A percentile compares a stretch with the other conserved stretches of the same genome.
Evolutionary conservation across 495 filamentous ascomycete species (phyloP).

Genomic region (Stereocaulon alpinum): DNA sequence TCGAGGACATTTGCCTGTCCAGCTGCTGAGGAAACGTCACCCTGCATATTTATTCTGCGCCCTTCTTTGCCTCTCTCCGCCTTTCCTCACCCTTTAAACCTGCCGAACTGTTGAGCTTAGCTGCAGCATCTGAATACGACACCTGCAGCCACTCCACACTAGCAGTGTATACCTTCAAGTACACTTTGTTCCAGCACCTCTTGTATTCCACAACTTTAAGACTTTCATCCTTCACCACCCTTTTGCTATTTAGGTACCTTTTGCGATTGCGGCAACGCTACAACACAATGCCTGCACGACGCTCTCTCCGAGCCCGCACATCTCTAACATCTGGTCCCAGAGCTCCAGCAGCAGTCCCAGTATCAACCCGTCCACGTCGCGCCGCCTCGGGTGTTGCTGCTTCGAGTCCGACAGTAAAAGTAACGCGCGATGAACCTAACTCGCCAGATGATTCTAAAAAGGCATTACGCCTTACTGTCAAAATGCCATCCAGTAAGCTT

Average conservation of each 20-base stretch:
- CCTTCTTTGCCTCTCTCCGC: conserved; percentile 5
- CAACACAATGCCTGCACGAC: conserved; percentile 38
- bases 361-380: conserved; percentile 20
- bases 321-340: conserved; percentile 32
- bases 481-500: conserved; percentile 72
- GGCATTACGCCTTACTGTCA: conserved; percentile 72
- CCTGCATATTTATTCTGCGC: not conserved
- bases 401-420: conserved; percentile 34
- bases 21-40: not conserved
- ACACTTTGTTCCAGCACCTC: not conserved
- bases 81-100: not conserved
- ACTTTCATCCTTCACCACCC: conserved; percentile 5
- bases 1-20: not conserved
- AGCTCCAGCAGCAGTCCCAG: conserved; percentile 23
- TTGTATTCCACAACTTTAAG: conserved; percentile 10
- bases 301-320: conserved; percentile 40
- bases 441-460: conserved; percentile 47
- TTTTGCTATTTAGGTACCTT: not conserved
- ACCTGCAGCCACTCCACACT: not conserved
- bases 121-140: not conserved
- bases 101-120: not conserved
- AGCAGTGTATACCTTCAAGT: not conserved
- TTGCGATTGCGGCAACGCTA: not conserved
- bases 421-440: conserved; percentile 45
- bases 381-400: conserved; percentile 20